These are phyloP conservation scores for Kwoniella heveanensis DNA, from an alignment of 768 basidiomycete species.

Conservation along the genomic window DNA sequence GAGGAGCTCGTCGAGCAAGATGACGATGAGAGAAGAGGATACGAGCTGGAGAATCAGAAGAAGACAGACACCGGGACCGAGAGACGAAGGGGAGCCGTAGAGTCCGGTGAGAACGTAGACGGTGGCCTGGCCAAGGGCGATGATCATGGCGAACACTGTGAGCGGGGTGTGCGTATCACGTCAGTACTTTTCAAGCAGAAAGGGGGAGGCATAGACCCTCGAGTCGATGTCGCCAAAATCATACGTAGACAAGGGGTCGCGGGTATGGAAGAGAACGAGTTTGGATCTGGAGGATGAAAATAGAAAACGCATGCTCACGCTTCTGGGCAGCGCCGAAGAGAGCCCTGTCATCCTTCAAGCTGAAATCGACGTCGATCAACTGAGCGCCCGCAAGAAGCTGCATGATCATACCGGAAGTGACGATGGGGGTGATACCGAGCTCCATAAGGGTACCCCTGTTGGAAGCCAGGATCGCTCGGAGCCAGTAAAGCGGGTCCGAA, in stretches of 20 bases:
- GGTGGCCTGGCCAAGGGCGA: slow-evolving; percentile 92
- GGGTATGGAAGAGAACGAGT: no score
- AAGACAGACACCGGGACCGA: slow-evolving; percentile 96
- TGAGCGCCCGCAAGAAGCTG: slow-evolving; percentile 97
- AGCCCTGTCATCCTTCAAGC: slow-evolving; percentile 93
- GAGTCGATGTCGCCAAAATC: no score
- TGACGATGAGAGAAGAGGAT: slow-evolving; percentile 91
- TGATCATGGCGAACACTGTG: slow-evolving; percentile 92
- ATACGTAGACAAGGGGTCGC: not conserved
- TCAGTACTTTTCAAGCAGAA: not conserved
- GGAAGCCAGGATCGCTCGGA: slow-evolving; percentile 98
- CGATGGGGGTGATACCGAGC: slow-evolving; percentile 94
- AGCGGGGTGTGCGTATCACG: not conserved
- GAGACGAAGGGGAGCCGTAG: slow-evolving; percentile 87
- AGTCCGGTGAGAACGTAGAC: slow-evolving; percentile 96
- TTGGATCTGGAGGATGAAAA: no score
- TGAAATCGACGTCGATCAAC: slow-evolving; percentile 95
- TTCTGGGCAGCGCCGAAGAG: slow-evolving; percentile 96
- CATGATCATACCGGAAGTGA: slow-evolving; percentile 99
- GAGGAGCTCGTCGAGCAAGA: slow-evolving; percentile 96
- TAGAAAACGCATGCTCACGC: slow-evolving; percentile 65
- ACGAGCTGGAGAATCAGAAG: slow-evolving; percentile 95
- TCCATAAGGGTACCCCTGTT: slow-evolving; percentile 99
- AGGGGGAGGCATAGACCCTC: no score
- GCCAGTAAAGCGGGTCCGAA: slow-evolving; percentile 98